Evolutionary conservation across 805 yeast genomes (phyloP), one percentile per base, ranked within the genome.

Genomic region (Candida sphagnicola): DNA sequence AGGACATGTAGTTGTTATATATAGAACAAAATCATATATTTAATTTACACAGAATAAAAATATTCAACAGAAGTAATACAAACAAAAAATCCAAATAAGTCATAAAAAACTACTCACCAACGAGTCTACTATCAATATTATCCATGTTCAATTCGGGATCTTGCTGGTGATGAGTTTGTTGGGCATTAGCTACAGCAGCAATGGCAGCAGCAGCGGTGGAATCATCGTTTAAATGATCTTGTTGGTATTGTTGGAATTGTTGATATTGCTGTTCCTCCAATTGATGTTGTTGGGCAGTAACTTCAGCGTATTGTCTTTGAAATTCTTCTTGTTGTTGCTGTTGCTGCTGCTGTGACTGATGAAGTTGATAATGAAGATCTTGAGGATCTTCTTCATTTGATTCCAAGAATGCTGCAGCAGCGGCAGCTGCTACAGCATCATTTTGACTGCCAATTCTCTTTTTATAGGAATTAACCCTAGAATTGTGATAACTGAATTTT

Each of bases 121-220:
- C 74, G 44, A 68, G 56, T 29, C 74, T 54, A 44, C 68, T 62
- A 46, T 68, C 74, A 40, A 68, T 67, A 48, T 67, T 67, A 37
- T 67, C 72, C 60, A 68, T 68, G 13, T 69, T 57, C 40, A 68
- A 55, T 31, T 62, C 69, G 25, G 53, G 53, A 28, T 48, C 52
- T 31, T 54, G 58, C 32, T 47, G 45, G 36, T 51, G 55, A 28
- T 45, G 48, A 28, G 48, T 48, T 28, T 50, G 48, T n/a, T 49
- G 54, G 4, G 64, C 65, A 41, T 53, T 56, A 13, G 66, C 65
- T 14, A 59, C 67, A 3, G 71, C 69, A 10, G 72, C 73, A 38
- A 62, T 63, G 2, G 70, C 70, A 15, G 69, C 70, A 1, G 70
- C 72, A 4, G 67, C 82, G 17, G 50, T 54, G 13, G 58, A 59